Conservation (phyloP, 495 filamentous ascomycete species). For the Beverwykella pulmonaria region DNA sequence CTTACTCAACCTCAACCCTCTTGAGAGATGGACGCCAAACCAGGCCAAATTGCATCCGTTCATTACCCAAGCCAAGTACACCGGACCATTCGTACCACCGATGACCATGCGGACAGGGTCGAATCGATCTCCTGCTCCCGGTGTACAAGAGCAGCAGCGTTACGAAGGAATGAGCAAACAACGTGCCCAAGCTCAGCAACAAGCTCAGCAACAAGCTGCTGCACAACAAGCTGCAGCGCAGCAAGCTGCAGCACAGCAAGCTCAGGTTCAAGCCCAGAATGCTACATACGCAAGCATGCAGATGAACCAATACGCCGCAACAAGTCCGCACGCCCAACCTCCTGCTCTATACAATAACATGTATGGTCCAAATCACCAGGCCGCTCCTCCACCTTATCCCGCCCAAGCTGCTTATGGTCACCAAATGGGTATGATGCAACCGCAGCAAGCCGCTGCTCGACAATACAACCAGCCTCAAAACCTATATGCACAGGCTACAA, state of each 20-base stretch:
- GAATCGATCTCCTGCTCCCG: constrained; percentile 83
- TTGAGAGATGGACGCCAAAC: constrained; percentile 97
- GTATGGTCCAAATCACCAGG: constrained; percentile 72
- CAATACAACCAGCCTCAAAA: constrained; percentile 71
- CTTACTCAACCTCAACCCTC: constrained; percentile 88
- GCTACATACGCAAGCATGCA: constrained; percentile 60
- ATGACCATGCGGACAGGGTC: constrained; percentile 91
- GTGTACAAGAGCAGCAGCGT: constrained; percentile 96
- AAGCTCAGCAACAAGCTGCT: too few species aligned
- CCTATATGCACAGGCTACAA: constrained; percentile 84
- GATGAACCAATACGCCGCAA: constrained; percentile 59
- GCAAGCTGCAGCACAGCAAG: constrained; percentile 56
- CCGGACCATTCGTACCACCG: constrained; percentile 92
- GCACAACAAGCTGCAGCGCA: too few species aligned
- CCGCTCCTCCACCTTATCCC: constrained; percentile 84
- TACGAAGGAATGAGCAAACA: constrained; percentile 91
- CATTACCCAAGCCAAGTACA: constrained; percentile 98
- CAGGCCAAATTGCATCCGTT: constrained; percentile 98
- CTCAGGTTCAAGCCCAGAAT: constrained; percentile 52
- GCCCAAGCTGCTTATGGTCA: constrained; percentile 70
- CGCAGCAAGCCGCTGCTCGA: constrained; percentile 58
- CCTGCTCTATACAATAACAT: constrained; percentile 69
- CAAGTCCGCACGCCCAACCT: constrained; percentile 53
- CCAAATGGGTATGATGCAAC: constrained; percentile 71
- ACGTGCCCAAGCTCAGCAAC: constrained; percentile 59